Conservation (phyloP, 805 yeast genomes). For the Wickerhamiella brachini region DNA sequence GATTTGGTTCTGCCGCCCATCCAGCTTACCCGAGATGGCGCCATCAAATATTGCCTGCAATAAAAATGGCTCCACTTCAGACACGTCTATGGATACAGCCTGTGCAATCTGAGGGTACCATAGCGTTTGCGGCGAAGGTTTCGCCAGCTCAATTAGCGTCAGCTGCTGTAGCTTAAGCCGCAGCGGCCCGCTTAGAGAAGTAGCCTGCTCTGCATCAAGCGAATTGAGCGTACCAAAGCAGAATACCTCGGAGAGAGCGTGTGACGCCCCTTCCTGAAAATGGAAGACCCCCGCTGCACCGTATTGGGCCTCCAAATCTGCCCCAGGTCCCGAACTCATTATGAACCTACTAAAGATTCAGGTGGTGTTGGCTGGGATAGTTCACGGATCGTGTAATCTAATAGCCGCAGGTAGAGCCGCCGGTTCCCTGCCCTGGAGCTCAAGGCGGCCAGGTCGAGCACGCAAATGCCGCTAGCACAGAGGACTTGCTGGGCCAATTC, state of each 20-base stretch:
- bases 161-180: conserved; percentile 15
- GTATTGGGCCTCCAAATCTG: neutral
- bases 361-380: neutral
- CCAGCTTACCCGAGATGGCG: conserved; percentile 15
- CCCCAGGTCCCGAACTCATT: no score
- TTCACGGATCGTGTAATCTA: neutral
- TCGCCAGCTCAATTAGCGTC: conserved; percentile 12
- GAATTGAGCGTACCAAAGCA: neutral
- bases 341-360: no score
- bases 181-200: conserved; percentile 2
- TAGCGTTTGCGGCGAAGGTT: conserved; percentile 2
- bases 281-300: conserved; percentile 2
- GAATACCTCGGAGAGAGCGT: neutral
- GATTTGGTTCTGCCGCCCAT: conserved; percentile 13
- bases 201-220: conserved; percentile 2
- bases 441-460: neutral
- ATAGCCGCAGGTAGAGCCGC: neutral
- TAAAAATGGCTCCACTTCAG: conserved; percentile 15
- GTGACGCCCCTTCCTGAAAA: neutral
- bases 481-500: neutral
- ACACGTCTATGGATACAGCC: conserved; percentile 7
- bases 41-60: conserved; percentile 17
- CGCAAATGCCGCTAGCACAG: neutral
- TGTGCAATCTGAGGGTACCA: conserved; percentile 10
- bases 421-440: neutral